Conservation (phyloP, 495 filamentous ascomycete genomes). For the Penicillium steckii region DNA sequence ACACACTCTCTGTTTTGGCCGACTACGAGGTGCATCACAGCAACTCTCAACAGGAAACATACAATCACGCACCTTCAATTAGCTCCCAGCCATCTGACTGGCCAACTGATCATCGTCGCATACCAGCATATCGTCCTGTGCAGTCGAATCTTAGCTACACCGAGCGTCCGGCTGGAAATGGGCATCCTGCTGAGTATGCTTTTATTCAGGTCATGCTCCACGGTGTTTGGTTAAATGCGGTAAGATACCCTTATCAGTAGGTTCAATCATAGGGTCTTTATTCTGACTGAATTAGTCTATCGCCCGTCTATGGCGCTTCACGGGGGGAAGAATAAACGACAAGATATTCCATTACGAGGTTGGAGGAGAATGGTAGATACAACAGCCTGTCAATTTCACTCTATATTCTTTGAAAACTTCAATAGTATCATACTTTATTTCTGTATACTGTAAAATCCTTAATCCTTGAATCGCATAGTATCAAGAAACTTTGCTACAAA, state of each 20-base stretch:
- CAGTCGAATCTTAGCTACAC: constrained; percentile 42
- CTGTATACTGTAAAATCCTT: neutral
- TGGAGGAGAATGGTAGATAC: constrained; percentile 48
- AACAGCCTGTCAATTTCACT: neutral
- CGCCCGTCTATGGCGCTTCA: constrained; percentile 41
- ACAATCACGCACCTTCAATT: neutral
- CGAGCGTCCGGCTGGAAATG: constrained; percentile 42
- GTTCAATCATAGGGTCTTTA: neutral
- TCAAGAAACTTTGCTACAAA: too few species aligned
- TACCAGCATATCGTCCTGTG: constrained; percentile 49
- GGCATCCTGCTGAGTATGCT: constrained; percentile 33
- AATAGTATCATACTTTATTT: too few species aligned
- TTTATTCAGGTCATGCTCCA: constrained; percentile 54
- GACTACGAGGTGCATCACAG: constrained; percentile 52
- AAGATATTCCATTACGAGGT: constrained; percentile 46
- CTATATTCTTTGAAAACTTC: neutral
- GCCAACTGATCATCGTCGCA: constrained; percentile 45
- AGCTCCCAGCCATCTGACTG: constrained; percentile 30
- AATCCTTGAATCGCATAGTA: neutral
- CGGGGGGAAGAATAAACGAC: constrained; percentile 43
- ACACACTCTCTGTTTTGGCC: constrained; percentile 32
- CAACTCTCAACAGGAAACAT: constrained; percentile 10
- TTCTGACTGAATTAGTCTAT: constrained; percentile 21
- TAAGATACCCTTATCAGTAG: constrained; percentile 29
- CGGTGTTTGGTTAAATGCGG: constrained; percentile 51